Evolutionary conservation across 495 filamentous ascomycete genomes (phyloP).

Genomic region (Darksidea phi): DNA sequence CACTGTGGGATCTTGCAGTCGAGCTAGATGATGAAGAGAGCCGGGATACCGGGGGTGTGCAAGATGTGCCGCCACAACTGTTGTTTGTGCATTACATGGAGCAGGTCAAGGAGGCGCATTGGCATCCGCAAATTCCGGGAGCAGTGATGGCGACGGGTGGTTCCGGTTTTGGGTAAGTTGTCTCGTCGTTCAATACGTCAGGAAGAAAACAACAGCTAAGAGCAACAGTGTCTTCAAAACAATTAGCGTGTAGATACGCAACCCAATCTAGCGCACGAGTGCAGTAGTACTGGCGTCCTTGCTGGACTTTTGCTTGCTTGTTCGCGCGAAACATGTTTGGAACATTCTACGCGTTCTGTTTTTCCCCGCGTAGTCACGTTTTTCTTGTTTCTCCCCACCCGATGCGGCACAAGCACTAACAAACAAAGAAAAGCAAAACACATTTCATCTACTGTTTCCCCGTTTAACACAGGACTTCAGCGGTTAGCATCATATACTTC

Average conservation of each 20-base stretch:
- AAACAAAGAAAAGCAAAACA: too few relatives aligned
- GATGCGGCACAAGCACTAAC: too few relatives aligned
- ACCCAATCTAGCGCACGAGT: not conserved
- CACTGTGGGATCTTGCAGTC: constrained; percentile 94
- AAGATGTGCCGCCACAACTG: constrained; percentile 89
- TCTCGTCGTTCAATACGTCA: not conserved
- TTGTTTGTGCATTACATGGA: constrained; percentile 97
- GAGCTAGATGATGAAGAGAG: constrained; percentile 96
- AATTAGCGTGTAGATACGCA: constrained; percentile 52
- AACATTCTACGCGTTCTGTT: not conserved
- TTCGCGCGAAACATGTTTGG: not conserved
- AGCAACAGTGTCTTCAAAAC: constrained; percentile 32
- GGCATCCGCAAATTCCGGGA: constrained; percentile 97
- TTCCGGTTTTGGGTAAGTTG: constrained; percentile 68
- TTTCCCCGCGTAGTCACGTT: not conserved
- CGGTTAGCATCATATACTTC: too few relatives aligned
- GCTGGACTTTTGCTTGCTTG: not conserved
- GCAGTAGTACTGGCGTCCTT: not conserved
- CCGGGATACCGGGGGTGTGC: constrained; percentile 78
- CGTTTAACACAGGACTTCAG: too few relatives aligned
- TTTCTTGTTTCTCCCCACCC: too few relatives aligned
- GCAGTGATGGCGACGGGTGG: constrained; percentile 84
- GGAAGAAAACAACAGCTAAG: constrained; percentile 4
- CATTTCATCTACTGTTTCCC: too few relatives aligned
- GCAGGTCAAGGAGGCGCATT: constrained; percentile 89